Evolutionary conservation across 208 protist species (phyloP), one percentile per base, ranked within the genome.

Genomic region (Trypanosoma congolense): DNA sequence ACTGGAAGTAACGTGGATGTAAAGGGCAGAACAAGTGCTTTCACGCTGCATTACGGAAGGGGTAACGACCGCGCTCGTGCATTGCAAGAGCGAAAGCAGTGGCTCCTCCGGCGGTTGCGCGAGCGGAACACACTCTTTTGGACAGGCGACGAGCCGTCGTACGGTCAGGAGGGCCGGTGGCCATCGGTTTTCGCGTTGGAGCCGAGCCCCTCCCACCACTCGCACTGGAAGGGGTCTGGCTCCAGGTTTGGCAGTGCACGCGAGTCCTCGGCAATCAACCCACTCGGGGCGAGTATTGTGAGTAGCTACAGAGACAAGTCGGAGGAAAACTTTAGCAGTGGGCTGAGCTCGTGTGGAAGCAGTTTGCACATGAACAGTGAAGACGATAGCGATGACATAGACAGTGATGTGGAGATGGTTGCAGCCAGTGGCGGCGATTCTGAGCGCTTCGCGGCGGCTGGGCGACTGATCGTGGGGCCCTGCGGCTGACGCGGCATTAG

Each of bases 71-170:
- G 33, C 9, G 33, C 12, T 6, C 33, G 33, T 38, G 33, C 33
- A 0, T 38, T 38, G 33, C 33, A 38, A 12, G 6, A 38, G 6
- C 33, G 33, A 12, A 38, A 38, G 12, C 9, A 38, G 33, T 18
- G 36, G 16, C 53, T 58, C 40, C 1, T 26, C 33, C 41, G 47
- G 40, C 21, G 26, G 54, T 46, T 46, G 40, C 21, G 41, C 40
- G 41, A 43, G 54, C 33, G 33, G 6, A 38, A 38, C 9, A 38
- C 33, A 12, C 33, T 38, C 33, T 38, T 38, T 38, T 38, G 33
- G 33, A 38, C 33, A 38, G 33, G 33, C 12, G 33, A 38, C 12
- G 33, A 38, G n/a, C n/a, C n/a, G n/a, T n/a, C n/a, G n/a, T n/a
- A n/a, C n/a, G n/a, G n/a, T n/a, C n/a, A n/a, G n/a, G n/a, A n/a